Conservation (phyloP, 768 basidiomycete genomes). For the Boletus fagicola region DNA sequence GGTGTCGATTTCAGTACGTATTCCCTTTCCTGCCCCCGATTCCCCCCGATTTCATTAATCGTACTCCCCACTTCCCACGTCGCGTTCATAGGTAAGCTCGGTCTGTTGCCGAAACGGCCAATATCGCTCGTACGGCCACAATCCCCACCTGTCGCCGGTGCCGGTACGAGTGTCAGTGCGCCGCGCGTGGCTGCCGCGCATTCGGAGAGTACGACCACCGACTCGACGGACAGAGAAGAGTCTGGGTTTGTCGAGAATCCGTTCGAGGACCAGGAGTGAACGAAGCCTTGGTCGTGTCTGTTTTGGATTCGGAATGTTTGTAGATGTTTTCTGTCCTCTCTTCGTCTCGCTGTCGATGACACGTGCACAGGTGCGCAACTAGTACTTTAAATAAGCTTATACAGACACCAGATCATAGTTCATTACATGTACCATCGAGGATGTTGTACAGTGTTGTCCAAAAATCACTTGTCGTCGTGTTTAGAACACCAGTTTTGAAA, state of each 20-base stretch:
- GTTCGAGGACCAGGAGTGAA: conserved; percentile 52
- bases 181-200: conserved; percentile 8
- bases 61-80: not conserved
- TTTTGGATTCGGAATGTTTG: not conserved
- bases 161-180: not conserved
- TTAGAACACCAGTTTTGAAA: not conserved
- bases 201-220: conserved; percentile 24
- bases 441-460: not conserved
- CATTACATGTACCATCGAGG: not conserved
- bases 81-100: conserved; percentile 52
- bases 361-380: not conserved
- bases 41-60: not conserved
- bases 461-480: not conserved
- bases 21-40: too few relatives aligned
- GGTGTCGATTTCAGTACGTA: conserved; percentile 36
- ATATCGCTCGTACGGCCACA: conserved; percentile 50
- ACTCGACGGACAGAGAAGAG: conserved; percentile 44
- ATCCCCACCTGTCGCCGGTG: conserved; percentile 26
- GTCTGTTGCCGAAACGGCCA: conserved; percentile 70
- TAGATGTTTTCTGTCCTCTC: not conserved
- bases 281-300: not conserved
- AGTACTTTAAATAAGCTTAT: not conserved
- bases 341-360: not conserved
- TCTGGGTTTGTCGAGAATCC: conserved; percentile 74
- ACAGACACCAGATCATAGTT: not conserved